Evolutionary conservation across 176 grass and related monocot species (phyloP), one percentile per base, ranked within the genome.

Genomic region (Oryza nivara): DNA sequence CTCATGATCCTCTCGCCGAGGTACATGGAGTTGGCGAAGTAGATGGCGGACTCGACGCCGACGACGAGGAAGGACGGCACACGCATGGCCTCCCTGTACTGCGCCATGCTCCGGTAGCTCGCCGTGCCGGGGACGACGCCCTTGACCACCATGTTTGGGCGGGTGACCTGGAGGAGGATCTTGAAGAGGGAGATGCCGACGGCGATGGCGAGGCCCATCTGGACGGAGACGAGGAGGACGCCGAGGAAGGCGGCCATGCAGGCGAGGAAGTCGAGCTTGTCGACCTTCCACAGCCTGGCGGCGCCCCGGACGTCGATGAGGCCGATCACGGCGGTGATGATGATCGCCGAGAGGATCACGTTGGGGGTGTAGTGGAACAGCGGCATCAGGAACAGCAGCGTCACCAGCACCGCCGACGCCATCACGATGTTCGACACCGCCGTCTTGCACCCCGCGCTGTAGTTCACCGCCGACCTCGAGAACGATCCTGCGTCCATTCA

Each of bases 371-470:
- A 90, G 76, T 96, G 92, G 84, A 99, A 99, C 1, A 99, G 92
- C 22, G 97, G 97, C 97, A 99, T 96, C 63, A 99, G 90, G 81
- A 99, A 94, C 7, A 99, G 88, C n/a, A 99, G 89, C 25, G 97
- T 99, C 32, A 99, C 43, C 60, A 99, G 91, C 68, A 99, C 97
- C 0, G 93, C 84, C 6, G 97, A 26, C 11, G 97, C 97, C 97
- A 99, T 94, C 15, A 99, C 86, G 84, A 99, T 91, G 92, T 99
- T 99, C 2, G 97, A 96, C 17, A 92, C 36, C 32, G 97, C 97
- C 1, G 97, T 99, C 81, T 88, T 96, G 74, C 88, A 92, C 0
- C 97, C 97, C 7, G 97, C 93, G 82, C 94, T 99, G 90, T 94
- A 99, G 92, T 94, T 99, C 34, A 99, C 97, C 3, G 97, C 97